These are phyloP conservation scores for Backusella tarrabulga DNA, from an alignment of 192 early-diverging fungal species.

Conservation along the genomic window DNA sequence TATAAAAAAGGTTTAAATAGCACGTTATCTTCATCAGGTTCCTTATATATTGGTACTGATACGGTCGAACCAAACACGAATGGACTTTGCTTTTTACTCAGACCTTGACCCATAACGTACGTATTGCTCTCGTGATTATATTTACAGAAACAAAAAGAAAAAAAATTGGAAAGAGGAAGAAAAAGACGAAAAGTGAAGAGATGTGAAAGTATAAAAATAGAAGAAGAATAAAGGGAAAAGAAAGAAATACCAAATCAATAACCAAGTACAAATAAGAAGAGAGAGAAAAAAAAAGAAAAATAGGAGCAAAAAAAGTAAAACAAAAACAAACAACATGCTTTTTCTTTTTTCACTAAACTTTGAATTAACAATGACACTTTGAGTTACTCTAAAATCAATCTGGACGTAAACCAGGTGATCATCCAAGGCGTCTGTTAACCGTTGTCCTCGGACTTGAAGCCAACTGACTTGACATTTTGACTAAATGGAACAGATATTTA, in stretches of 20 bases:
- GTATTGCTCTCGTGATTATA: not conserved
- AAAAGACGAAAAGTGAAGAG: not conserved
- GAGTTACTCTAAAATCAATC: conserved; percentile 12
- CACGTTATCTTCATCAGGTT: not conserved
- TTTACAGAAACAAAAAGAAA: not conserved
- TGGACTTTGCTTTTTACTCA: not conserved
- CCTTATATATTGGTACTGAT: not conserved
- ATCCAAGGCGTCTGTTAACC: conserved; percentile 24
- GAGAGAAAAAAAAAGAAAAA: not conserved
- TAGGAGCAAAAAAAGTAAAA: not conserved
- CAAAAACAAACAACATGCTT: not conserved
- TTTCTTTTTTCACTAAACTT: conserved; percentile 2
- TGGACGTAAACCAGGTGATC: conserved; percentile 21
- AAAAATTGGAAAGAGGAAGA: not conserved
- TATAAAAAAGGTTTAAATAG: conserved; percentile 12
- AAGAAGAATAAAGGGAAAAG: not conserved
- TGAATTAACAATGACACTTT: conserved; percentile 10
- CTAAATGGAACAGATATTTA: conserved; percentile 12
- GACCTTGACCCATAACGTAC: not conserved
- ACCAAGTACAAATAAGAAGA: not conserved
- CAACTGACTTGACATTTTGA: conserved; percentile 16
- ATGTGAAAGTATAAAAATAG: not conserved
- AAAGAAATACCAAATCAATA: too few relatives aligned
- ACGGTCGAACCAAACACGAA: conserved; percentile 8
- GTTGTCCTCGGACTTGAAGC: conserved; percentile 22